Evolutionary conservation across 768 basidiomycete genomes (phyloP).

Genomic region (Mycena leptocephala): DNA sequence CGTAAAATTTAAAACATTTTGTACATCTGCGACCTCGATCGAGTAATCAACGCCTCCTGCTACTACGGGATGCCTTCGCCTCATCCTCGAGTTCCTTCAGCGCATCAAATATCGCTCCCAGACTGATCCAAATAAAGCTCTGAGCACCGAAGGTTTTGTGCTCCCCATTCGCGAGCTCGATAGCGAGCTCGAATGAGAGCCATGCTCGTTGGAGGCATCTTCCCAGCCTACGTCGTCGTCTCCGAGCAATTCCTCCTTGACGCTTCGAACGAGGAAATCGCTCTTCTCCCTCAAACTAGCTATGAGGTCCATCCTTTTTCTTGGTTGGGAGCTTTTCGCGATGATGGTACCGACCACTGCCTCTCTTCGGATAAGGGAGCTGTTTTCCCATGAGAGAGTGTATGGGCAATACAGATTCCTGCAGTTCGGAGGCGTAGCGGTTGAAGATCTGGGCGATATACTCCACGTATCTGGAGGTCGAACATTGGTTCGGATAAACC

Average conservation of each 20-base stretch:
- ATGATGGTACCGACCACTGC: slow-evolving; percentile 77
- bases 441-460: slow-evolving; percentile 54
- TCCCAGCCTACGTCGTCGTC: slow-evolving; percentile 59
- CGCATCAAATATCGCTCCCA: slow-evolving; percentile 72
- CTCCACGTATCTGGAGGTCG: slow-evolving; percentile 39
- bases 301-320: slow-evolving; percentile 68
- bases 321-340: slow-evolving; percentile 73
- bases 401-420: slow-evolving; percentile 63
- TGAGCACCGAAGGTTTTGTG: slow-evolving; percentile 68
- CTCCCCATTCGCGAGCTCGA: slow-evolving; percentile 54
- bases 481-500: slow-evolving; percentile 49
- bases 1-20: slow-evolving; percentile 11
- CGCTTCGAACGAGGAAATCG: slow-evolving; percentile 63
- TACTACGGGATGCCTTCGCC: slow-evolving; percentile 34
- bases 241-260: slow-evolving; percentile 67
- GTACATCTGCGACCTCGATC: slow-evolving; percentile 23
- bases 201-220: slow-evolving; percentile 66
- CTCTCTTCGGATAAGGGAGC: slow-evolving; percentile 73
- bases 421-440: slow-evolving; percentile 64
- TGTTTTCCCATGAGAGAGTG: slow-evolving; percentile 59
- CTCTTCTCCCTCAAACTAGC: slow-evolving; percentile 71
- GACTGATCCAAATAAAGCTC: slow-evolving; percentile 75
- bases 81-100: slow-evolving; percentile 63
- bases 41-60: slow-evolving; percentile 36
- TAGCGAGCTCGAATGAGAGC: slow-evolving; percentile 69